Base-by-base conservation (phyloP, 2,329 filamentous ascomycete genomes). In the Fusarium siculi region DNA sequence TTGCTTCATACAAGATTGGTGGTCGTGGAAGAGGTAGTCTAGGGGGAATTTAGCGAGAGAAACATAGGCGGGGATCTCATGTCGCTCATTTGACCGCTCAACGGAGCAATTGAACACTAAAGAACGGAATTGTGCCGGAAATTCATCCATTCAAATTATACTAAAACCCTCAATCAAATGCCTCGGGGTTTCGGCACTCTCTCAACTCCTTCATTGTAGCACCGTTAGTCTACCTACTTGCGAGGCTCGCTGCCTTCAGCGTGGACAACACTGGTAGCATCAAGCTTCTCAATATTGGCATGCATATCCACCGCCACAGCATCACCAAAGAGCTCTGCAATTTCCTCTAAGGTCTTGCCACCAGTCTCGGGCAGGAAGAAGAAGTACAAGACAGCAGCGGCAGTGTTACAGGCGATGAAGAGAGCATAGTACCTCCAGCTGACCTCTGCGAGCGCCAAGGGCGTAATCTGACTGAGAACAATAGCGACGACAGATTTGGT, bases 121-220 rank as follows among this genome's bases (percentile, higher is more conserved):
- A 7, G 8, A 2, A 34, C 5, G 11, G 2, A 23, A 23, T 14
- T 23, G 15, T 5, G n/a, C 14, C 12, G 16, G 16, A 5, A 19
- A 19, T 12, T 28, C 23, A 12, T 16, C 28, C 50, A 28, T 18
- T 53, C 9, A 53, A 16, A 16, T 1, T 9, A 37, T 4, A 15
- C 49, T 16, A n/a, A 53, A 21, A 6, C 1, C 3, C 28, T n/a
- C 7, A 28, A 23, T 5, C 7, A 21, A 53, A 25, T 53, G 49
- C 23, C 32, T 28, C 9, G 12, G 12, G 12, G 4, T 16, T 37
- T 21, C 19, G 34, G 50, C 34, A 53, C 3, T 7, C 8, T 2
- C n/a, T 37, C 12, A 9, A 5, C 21, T 11, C 18, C 18, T 9
- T 9, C 7, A 12, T 9, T 16, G 18, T 37, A 28, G 3, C 9